phyloP scores from a whole-genome alignment of 768 basidiomycete species.

The Saitozyma podzolica region DNA sequence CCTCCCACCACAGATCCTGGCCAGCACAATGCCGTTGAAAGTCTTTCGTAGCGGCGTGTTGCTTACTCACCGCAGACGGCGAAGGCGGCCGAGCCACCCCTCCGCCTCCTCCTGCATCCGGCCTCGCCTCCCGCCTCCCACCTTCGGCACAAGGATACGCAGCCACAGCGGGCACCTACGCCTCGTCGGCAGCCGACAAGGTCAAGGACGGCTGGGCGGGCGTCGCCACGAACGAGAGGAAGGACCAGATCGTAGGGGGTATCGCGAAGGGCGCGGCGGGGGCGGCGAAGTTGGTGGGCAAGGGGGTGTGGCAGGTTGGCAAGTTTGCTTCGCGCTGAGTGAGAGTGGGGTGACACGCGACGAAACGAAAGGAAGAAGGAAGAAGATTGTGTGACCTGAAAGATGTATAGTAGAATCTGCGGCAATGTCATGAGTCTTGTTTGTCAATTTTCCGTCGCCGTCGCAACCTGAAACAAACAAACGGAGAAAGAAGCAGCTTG shows the following conservation, averaged over 20 bases:
- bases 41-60: not conserved
- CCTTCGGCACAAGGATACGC: slow-evolving; percentile 15
- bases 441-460: too few species aligned
- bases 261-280: slow-evolving; percentile 24
- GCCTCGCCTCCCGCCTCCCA: slow-evolving; percentile 15
- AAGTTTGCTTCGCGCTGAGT: slow-evolving; percentile 21
- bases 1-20: too few species aligned
- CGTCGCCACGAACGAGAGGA: slow-evolving; percentile 17
- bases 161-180: slow-evolving; percentile 21
- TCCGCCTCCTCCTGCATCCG: not conserved
- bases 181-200: slow-evolving; percentile 8
- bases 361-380: too few species aligned
- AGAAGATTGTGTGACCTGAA: too few species aligned
- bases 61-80: not conserved
- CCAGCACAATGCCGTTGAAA: too few species aligned
- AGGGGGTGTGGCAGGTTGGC: slow-evolving; percentile 27
- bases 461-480: too few species aligned
- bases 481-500: too few species aligned
- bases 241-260: slow-evolving; percentile 20
- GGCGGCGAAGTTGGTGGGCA: slow-evolving; percentile 26
- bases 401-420: too few species aligned
- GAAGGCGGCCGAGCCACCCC: not conserved
- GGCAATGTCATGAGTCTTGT: too few species aligned
- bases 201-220: slow-evolving; percentile 17
- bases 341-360: too few species aligned